These are phyloP conservation scores for Aspergillus caelatus DNA, from an alignment of 2,329 filamentous ascomycete genomes.

Conservation along the genomic window DNA sequence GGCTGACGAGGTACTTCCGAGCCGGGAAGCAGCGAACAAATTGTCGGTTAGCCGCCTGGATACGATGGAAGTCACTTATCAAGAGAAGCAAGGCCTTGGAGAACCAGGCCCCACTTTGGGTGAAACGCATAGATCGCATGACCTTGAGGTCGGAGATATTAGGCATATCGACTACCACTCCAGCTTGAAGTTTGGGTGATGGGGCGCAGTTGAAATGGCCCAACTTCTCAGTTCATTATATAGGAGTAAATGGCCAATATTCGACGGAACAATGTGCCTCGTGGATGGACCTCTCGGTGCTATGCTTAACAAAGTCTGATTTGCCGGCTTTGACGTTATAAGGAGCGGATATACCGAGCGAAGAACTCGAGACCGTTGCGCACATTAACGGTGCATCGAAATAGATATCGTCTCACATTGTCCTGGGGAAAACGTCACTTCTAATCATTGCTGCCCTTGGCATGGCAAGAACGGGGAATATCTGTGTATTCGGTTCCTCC, in stretches of 20 bases:
- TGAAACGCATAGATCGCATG: neutral
- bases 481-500: neutral
- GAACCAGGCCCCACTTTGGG: too few relatives aligned
- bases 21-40: conserved; percentile 2
- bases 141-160: conserved; percentile 4
- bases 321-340: neutral
- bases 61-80: neutral
- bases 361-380: neutral
- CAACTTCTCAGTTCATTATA: neutral
- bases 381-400: neutral
- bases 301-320: neutral
- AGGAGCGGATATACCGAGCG: neutral
- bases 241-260: neutral
- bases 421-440: neutral
- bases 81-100: neutral
- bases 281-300: neutral
- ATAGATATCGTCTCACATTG: neutral
- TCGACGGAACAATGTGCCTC: neutral
- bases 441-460: conserved; percentile 3
- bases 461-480: neutral
- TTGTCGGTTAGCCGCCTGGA: neutral
- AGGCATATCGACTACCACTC: neutral
- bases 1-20: neutral
- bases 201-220: neutral
- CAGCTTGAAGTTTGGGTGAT: neutral